Percentiles rank a stretch among this genome's conserved stretches.
Conservation (phyloP, 306 rosid genomes). For the Trifolium subterraneum region DNA sequence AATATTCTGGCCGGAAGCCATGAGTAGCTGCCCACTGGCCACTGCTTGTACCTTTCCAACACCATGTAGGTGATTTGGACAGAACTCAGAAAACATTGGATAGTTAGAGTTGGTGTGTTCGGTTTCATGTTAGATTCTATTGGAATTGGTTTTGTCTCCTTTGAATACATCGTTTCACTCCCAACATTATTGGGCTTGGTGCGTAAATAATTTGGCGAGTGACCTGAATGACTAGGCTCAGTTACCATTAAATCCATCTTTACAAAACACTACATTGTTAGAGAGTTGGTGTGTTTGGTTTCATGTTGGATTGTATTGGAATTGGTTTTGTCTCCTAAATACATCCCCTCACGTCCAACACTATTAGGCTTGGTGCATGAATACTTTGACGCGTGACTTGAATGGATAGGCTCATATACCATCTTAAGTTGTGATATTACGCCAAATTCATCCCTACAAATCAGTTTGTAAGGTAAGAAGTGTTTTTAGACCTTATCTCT, state of each 20-base stretch:
- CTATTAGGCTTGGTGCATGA: background rate
- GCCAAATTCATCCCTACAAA: background rate
- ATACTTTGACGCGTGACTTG: background rate
- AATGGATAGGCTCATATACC: background rate
- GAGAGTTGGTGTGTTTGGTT: background rate
- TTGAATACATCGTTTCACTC: background rate
- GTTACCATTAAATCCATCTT: background rate
- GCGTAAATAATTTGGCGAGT: background rate
- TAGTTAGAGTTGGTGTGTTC: background rate
- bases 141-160: background rate
- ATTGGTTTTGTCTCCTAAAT: background rate
- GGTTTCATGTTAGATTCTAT: background rate
- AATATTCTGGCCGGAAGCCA: background rate
- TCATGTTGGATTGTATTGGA: background rate
- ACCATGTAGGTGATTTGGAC: slow-evolving; percentile 6
- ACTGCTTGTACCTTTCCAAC: slow-evolving; percentile 1
- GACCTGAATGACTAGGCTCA: background rate
- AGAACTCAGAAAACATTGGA: background rate
- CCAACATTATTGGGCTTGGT: background rate
- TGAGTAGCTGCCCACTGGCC: background rate
- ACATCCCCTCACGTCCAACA: background rate
- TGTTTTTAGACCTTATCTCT: background rate
- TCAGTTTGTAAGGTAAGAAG: background rate
- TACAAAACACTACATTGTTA: background rate
- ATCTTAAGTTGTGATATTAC: background rate